Evolutionary conservation across 495 filamentous ascomycete species (phyloP).

Genomic region (Astrothelium subdiscretum): DNA sequence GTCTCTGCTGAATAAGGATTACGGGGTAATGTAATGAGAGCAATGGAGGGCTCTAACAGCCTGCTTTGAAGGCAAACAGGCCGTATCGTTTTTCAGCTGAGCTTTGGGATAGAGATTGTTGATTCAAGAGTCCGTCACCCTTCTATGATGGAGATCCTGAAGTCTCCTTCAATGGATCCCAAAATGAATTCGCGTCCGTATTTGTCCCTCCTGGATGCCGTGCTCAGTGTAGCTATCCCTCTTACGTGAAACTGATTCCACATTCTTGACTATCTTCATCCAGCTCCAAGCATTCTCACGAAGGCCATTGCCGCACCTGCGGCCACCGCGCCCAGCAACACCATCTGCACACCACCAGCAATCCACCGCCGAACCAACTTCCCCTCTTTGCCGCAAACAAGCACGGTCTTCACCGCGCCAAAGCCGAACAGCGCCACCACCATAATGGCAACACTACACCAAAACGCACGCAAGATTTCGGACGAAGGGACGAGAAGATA

Average conservation of each 20-base stretch:
- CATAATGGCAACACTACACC: slow-evolving; percentile 60
- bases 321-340: slow-evolving; percentile 52
- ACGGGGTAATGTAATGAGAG: too few species aligned
- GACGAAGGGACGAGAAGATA: slow-evolving; percentile 56
- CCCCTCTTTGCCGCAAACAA: slow-evolving; percentile 38
- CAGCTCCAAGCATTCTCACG: slow-evolving; percentile 42
- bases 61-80: too few species aligned
- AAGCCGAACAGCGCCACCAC: slow-evolving; percentile 59
- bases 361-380: slow-evolving; percentile 31
- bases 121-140: too few species aligned
- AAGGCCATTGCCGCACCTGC: slow-evolving; percentile 55
- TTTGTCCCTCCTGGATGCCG: too few species aligned
- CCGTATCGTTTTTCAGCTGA: too few species aligned
- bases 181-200: too few species aligned
- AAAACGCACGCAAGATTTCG: slow-evolving; percentile 48
- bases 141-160: too few species aligned
- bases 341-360: slow-evolving; percentile 49
- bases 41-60: too few species aligned
- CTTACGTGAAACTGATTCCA: not conserved
- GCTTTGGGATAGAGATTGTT: too few species aligned
- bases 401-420: slow-evolving; percentile 55
- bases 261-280: not conserved
- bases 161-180: too few species aligned
- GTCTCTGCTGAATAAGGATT: too few species aligned
- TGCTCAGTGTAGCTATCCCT: too few species aligned